Evolutionary conservation across 805 yeast species (phyloP).

Genomic region (Sugiyamaella boreocaroliniensis): DNA sequence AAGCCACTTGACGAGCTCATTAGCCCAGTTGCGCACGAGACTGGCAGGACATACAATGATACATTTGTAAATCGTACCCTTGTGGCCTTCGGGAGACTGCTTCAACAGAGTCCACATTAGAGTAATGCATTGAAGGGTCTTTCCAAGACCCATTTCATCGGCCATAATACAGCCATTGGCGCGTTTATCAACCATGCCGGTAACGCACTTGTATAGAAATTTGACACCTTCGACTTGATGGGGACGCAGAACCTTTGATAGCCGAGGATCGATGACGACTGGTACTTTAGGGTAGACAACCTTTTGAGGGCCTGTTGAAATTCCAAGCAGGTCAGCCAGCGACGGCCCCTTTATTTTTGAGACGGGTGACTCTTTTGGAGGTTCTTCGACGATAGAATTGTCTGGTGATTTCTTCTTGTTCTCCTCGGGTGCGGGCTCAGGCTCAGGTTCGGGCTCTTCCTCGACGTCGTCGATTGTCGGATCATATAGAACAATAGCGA

Average conservation of each 20-base stretch:
- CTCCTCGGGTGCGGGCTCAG: conserved; percentile 22
- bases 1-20: conserved; percentile 89
- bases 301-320: conserved; percentile 40
- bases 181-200: conserved; percentile 57
- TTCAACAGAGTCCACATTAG: conserved; percentile 85
- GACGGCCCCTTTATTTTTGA: not conserved
- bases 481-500: conserved; percentile 90
- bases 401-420: conserved; percentile 15
- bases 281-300: conserved; percentile 77
- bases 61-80: conserved; percentile 77
- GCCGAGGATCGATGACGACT: conserved; percentile 87
- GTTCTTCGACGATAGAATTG: not conserved
- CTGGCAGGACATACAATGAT: conserved; percentile 94
- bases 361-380: not conserved
- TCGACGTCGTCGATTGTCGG: conserved; percentile 71
- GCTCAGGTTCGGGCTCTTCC: conserved; percentile 10
- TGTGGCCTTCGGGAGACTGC: conserved; percentile 81
- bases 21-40: conserved; percentile 93
- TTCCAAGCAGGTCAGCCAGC: conserved; percentile 74
- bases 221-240: conserved; percentile 96
- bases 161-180: conserved; percentile 98
- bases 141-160: conserved; percentile 94
- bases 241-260: conserved; percentile 81
- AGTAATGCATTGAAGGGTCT: conserved; percentile 82
- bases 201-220: conserved; percentile 81